Base-by-base conservation (phyloP, 345 rosid genomes). In the Kandelia obovata region DNA sequence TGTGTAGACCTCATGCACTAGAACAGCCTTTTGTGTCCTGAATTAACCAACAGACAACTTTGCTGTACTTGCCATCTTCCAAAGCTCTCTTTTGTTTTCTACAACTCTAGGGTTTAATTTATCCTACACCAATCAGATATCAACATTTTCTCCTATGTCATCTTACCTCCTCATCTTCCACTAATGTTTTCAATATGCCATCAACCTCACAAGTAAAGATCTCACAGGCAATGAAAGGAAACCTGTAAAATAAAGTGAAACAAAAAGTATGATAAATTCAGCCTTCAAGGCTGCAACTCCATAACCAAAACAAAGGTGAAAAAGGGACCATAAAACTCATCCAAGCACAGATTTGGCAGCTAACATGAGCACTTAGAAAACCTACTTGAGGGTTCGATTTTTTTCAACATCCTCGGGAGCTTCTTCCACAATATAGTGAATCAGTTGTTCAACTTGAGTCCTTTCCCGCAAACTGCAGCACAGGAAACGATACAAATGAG, bases 171-270 rank as follows among this genome's bases (percentile, higher is more conserved):
- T 86, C 97, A 69, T 93, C 96, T 73, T 93, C 98, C 6, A 89
- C 96, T 73, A 93, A 76, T n/a, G 97, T 86, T 79, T 84, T 93
- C 58, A 93, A 86, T 73, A 93, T 90, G 78, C 89, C 85, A 75
- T 93, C 98, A 75, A 93, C 90, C 81, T 90, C 96, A 82, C 97
- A 90, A 15, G 96, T 93, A 80, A 92, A 90, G 43, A 92, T 88
- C 83, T 92, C 98, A 74, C 96, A 89, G 25, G 98, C 91, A 68
- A 92, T 80, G 74, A 92, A 92, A 63, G 98, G 98, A 80, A 89
- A 83, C 93, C 98, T 92, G 64, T 62, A 26, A 23, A 39, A 75
- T 37, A 65, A 63, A 35, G 39, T 26, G 27, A 27, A 37, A 69
- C 26, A 47, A 39, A 3, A 6, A 58, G 10, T 17, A 28, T 62